phyloP scores from a whole-genome alignment of 306 rosid species.

The Oxytropis ochrocephala region DNA sequence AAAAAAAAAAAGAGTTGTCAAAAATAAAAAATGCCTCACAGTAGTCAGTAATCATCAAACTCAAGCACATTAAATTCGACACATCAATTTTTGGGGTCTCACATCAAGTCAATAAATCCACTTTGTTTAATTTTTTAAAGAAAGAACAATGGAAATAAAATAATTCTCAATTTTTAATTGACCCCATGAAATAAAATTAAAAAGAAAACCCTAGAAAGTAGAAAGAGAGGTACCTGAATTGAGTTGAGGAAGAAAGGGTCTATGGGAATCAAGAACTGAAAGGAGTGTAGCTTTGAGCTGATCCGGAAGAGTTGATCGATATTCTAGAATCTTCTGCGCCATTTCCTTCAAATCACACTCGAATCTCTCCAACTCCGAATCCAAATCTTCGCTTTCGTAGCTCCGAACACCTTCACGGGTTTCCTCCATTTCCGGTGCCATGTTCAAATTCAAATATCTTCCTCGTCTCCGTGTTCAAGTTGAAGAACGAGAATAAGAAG shows the following conservation, averaged over 20 bases:
- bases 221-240: constrained; percentile 1
- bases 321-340: constrained; percentile 54
- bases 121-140: not conserved
- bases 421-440: constrained; percentile 27
- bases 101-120: not conserved
- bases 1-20: not conserved
- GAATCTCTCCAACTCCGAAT: constrained; percentile 37
- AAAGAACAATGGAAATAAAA: not conserved
- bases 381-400: constrained; percentile 24
- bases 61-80: not conserved
- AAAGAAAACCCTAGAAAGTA: constrained; percentile 6
- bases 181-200: not conserved
- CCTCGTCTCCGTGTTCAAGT: not conserved
- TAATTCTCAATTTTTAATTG: not conserved
- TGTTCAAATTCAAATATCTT: not conserved
- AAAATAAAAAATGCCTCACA: not conserved
- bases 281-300: constrained; percentile 49
- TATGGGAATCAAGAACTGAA: constrained; percentile 43
- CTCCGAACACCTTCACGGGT: constrained; percentile 21
- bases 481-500: not conserved
- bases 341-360: constrained; percentile 51
- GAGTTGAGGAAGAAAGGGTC: constrained; percentile 35
- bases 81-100: not conserved
- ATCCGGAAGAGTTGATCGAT: constrained; percentile 54
- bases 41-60: not conserved